A percentile compares a stretch with the other conserved stretches of the same genome.
Conservation (phyloP, 306 rosid species). For the Malus sylvestris region DNA sequence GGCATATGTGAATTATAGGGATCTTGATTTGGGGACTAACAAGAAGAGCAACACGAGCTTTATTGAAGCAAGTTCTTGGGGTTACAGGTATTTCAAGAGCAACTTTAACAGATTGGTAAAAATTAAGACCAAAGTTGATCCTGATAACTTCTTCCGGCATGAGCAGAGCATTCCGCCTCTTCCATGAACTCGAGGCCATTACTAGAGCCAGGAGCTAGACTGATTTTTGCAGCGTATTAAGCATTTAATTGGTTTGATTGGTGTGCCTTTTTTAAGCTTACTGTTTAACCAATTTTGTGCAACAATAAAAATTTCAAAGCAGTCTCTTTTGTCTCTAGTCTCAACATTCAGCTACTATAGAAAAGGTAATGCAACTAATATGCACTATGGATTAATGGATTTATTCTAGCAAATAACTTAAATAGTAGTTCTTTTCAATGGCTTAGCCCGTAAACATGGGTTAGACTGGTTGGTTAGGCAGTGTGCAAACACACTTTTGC, state of each 20-base stretch:
- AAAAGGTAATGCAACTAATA: background rate
- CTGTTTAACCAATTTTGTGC: background rate
- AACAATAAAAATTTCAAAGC: background rate
- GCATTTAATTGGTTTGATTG: background rate
- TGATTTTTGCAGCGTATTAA: background rate
- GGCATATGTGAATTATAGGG: conserved; percentile 74
- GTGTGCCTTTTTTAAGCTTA: background rate
- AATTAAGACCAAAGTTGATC: conserved; percentile 58
- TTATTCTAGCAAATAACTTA: background rate
- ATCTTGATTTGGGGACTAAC: conserved; percentile 70
- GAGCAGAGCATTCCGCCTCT: conserved; percentile 78
- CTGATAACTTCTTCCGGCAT: conserved; percentile 64
- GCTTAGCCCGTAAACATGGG: background rate
- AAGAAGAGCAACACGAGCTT: conserved; percentile 35
- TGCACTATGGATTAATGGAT: background rate
- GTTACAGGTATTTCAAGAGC: conserved; percentile 53
- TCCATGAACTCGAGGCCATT: background rate
- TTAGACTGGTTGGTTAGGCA: background rate
- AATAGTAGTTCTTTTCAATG: background rate
- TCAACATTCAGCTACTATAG: background rate
- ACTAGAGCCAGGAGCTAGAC: background rate
- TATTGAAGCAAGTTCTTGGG: conserved; percentile 55
- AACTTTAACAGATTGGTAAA: conserved; percentile 52
- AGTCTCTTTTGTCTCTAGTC: background rate
- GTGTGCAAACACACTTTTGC: no score